These are phyloP conservation scores for Hepatocystis sp. DNA, from an alignment of 169 alveolate species.

Conservation along the genomic window DNA sequence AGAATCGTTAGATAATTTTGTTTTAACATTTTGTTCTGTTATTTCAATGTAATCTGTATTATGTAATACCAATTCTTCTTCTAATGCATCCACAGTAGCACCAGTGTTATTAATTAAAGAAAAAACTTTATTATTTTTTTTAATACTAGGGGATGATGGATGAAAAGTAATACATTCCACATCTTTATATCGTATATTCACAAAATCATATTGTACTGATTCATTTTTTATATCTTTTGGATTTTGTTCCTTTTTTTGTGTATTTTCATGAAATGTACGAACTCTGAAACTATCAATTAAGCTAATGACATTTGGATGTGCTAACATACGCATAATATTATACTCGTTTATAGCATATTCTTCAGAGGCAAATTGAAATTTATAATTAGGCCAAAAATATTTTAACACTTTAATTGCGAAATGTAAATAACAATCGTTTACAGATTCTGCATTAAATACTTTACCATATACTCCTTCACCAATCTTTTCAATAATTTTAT, in stretches of 20 bases:
- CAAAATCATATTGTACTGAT: conserved; percentile 62
- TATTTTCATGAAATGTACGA: conserved; percentile 16
- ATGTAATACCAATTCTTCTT: no score
- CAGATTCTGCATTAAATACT: conserved; percentile 78
- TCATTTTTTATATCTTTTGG: no score
- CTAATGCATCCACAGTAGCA: no score
- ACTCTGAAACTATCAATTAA: conserved; percentile 52
- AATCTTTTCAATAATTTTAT: conserved; percentile 77
- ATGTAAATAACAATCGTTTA: conserved; percentile 56
- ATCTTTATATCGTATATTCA: no score
- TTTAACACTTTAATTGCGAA: conserved; percentile 53
- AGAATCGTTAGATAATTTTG: no score
- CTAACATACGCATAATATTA: conserved; percentile 47
- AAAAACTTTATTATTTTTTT: no score
- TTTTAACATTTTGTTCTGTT: no score
- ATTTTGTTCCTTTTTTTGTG: no score
- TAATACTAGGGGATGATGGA: no score
- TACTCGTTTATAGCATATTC: conserved; percentile 67
- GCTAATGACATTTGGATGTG: conserved; percentile 69
- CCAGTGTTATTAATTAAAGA: no score
- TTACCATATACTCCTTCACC: conserved; percentile 89
- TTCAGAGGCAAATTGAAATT: conserved; percentile 60
- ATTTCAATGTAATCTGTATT: no score
- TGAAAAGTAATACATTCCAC: no score
- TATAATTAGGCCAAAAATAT: conserved; percentile 67